Evolutionary conservation across 73 alveolate species (phyloP).

Genomic region (Stentor coeruleus): DNA sequence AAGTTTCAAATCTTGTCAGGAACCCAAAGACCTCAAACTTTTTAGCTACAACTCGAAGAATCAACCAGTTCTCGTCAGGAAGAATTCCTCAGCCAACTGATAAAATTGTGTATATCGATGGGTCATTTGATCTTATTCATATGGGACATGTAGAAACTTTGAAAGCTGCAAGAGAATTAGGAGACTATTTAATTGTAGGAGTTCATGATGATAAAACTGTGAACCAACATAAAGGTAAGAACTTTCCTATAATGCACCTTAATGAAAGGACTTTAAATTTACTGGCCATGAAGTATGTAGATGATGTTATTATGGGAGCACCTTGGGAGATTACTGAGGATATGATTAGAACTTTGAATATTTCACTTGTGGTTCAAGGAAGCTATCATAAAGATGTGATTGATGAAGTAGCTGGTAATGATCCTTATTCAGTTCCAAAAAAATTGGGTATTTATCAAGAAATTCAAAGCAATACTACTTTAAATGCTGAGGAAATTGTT

Average conservation of each 20-base stretch:
- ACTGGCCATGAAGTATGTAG: conserved; percentile 89
- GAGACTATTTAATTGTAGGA: conserved; percentile 95
- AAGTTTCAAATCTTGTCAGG: conserved; percentile 28
- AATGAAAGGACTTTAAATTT: conserved; percentile 93
- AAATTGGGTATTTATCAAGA: conserved; percentile 65
- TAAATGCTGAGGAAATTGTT: conserved; percentile 70
- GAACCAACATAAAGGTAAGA: conserved; percentile 75
- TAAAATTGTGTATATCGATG: conserved; percentile 92
- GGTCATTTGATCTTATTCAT: conserved; percentile 93
- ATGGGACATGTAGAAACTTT: conserved; percentile 88
- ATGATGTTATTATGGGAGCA: conserved; percentile 97
- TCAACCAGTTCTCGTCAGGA: conserved; percentile 79
- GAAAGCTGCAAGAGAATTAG: conserved; percentile 89
- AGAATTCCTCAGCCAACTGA: conserved; percentile 85
- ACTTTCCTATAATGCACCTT: conserved; percentile 82
- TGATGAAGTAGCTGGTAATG: conserved; percentile 34
- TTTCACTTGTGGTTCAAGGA: conserved; percentile 81
- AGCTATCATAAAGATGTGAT: conserved; percentile 38
- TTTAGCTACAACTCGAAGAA: conserved; percentile 94
- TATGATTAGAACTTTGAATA: conserved; percentile 72
- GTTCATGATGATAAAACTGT: conserved; percentile 90
- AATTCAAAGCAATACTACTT: conserved; percentile 52
- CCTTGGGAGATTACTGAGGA: conserved; percentile 90
- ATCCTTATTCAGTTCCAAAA: conserved; percentile 82
- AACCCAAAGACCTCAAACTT: conserved; percentile 50